These are phyloP conservation scores for Solanum lycopersicoides DNA, from an alignment of 257 asterid species.

Conservation along the genomic window DNA sequence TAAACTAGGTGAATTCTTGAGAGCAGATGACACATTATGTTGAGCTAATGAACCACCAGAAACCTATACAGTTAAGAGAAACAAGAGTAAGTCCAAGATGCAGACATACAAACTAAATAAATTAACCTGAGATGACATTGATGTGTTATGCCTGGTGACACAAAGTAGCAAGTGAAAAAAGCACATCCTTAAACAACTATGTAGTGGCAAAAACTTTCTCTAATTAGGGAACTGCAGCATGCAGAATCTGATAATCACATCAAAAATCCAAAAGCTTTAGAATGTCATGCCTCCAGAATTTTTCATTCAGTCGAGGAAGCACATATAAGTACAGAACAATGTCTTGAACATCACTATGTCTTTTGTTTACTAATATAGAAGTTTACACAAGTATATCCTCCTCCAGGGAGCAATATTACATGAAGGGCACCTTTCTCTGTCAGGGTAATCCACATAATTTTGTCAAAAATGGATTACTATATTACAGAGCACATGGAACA, in stretches of 20 bases:
- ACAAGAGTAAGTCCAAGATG: not conserved
- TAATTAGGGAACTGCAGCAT: not conserved
- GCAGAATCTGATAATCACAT: not conserved
- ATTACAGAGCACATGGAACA: not conserved
- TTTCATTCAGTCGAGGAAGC: not conserved
- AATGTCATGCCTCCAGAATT: not conserved
- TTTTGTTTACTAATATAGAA: not conserved
- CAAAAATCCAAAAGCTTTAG: not conserved
- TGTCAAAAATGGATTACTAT: not conserved
- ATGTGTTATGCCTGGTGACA: not conserved
- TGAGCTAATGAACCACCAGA: conserved; percentile 31
- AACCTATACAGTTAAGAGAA: conserved; percentile 11
- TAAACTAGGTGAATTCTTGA: conserved; percentile 27
- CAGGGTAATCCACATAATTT: not conserved
- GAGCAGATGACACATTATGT: conserved; percentile 32
- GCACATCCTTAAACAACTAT: not conserved
- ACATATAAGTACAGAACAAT: not conserved
- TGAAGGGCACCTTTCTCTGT: not conserved
- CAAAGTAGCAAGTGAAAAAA: not conserved
- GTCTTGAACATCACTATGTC: not conserved
- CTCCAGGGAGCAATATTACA: not conserved
- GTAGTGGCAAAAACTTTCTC: not conserved
- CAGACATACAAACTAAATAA: not conserved
- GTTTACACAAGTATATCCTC: not conserved
- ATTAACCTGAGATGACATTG: not conserved